Percentiles rank a stretch among this genome's conserved stretches.
Conservation (phyloP, 768 basidiomycete genomes). For the Lactarius sanguifluus region DNA sequence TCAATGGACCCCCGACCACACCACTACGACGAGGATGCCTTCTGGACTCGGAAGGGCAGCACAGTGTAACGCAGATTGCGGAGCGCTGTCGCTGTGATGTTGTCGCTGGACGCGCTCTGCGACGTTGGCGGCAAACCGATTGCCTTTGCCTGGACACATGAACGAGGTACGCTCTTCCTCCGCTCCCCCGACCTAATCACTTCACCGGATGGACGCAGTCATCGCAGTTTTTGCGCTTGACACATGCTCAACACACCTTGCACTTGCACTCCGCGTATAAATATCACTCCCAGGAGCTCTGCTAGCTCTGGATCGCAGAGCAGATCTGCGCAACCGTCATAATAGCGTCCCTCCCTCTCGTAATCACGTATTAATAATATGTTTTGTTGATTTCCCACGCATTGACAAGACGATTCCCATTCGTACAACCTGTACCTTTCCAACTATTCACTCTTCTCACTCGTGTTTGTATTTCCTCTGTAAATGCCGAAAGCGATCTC, state of each 20-base stretch:
- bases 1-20: too few species aligned
- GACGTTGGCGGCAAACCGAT: conserved; percentile 98
- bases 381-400: too few species aligned
- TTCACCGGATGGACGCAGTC: conserved; percentile 48
- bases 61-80: conserved; percentile 91
- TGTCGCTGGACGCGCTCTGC: conserved; percentile 89
- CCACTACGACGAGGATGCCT: conserved; percentile 75
- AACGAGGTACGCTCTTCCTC: conserved; percentile 63
- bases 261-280: conserved; percentile 71
- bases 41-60: conserved; percentile 97
- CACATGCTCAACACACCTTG: conserved; percentile 77
- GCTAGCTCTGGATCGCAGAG: conserved; percentile 49
- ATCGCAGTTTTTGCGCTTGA: conserved; percentile 96
- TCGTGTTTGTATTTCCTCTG: too few species aligned
- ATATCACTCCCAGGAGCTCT: too few species aligned
- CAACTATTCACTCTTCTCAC: too few species aligned
- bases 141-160: conserved; percentile 94
- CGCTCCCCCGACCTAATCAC: neutral
- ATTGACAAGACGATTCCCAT: too few species aligned
- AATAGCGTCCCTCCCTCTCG: conserved; percentile 35
- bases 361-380: too few species aligned
- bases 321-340: conserved; percentile 45
- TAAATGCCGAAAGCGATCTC: too few species aligned
- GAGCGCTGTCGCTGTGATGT: conserved; percentile 85
- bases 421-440: too few species aligned